phyloP scores from a whole-genome alignment of 441 rosid species.

The Dalechampia spathulata region DNA sequence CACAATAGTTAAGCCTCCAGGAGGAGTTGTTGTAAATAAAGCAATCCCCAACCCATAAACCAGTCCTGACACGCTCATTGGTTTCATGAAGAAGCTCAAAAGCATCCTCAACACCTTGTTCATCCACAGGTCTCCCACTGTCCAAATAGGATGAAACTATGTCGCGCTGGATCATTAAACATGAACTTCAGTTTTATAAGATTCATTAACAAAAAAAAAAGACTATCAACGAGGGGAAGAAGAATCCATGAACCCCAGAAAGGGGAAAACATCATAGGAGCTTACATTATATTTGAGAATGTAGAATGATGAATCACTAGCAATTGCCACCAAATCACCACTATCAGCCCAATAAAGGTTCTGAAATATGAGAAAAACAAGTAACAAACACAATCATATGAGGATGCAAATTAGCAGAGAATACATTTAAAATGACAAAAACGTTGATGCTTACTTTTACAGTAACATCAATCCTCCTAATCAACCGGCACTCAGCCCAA shows the following conservation, averaged over 20 bases:
- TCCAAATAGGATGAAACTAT: conserved; percentile 76
- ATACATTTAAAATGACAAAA: conserved; percentile 10
- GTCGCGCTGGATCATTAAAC: conserved; percentile 59
- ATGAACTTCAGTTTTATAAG: conserved; percentile 17
- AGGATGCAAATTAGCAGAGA: conserved; percentile 6
- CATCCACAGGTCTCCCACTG: conserved; percentile 82
- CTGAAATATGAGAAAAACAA: conserved; percentile 36
- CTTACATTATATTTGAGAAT: conserved; percentile 89
- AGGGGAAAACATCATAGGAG: conserved; percentile 2
- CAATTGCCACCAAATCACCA: conserved; percentile 97
- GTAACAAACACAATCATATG: background rate
- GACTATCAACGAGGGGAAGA: background rate
- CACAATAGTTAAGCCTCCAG: conserved; percentile 99
- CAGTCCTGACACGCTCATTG: conserved; percentile 96
- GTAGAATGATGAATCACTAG: conserved; percentile 95
- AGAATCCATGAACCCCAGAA: conserved; percentile 4
- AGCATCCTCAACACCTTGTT: conserved; percentile 97
- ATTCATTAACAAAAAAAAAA: conserved; percentile 4
- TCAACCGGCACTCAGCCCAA: conserved; percentile 98
- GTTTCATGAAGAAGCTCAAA: conserved; percentile 98
- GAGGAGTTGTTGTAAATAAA: conserved; percentile 92
- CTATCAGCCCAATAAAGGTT: conserved; percentile 98
- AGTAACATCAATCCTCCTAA: conserved; percentile 89
- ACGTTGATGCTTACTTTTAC: conserved; percentile 62
- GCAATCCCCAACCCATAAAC: conserved; percentile 99